Base-by-base conservation (phyloP, 2,329 filamentous ascomycete genomes). In the Colletotrichum graminicola region DNA sequence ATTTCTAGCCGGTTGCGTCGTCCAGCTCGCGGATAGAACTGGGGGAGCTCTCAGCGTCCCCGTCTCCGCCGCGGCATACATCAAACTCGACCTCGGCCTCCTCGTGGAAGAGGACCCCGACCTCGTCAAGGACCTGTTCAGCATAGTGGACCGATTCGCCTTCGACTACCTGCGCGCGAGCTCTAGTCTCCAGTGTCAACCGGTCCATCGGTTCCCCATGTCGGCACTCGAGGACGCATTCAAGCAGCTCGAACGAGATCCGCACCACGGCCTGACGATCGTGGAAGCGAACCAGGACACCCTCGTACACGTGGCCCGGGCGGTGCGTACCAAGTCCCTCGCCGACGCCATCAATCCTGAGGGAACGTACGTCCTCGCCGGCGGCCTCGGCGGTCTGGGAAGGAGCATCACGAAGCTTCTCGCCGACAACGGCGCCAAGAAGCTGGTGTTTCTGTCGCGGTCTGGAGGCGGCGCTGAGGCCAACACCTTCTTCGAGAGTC, bases 331-430 rank as follows among this genome's bases (percentile, higher is more conserved):
- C 41, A 79, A 75, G 49, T 61, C 75, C 1, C 76, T 83, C 7
- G 52, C 68, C 1, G 78, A 82, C 4, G 74, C 70, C 6, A 75
- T 85, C 54, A 80, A 81, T 3, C 45, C 57, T 5, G 76, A 82
- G 8, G 81, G 79, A 0, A 86, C 87, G 0, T 91, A 91, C 67
- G 75, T 91, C 2, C 77, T 91, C 4, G 82, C 84, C 5, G 89
- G 89, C 21, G 88, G 88, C 0, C 81, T 89, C 0, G 88, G 88
- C 21, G 89, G 89, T 14, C 80, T 91, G 0, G 89, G 89, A 0
- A 82, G 83, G 43, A 85, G 83, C 73, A 85, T 90, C 47, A 84
- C 87, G 2, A 79, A 82, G 64, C 82, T 87, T 65, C 81, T 91
- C 66, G 79, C 82, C n/a, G 75, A 77, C 5, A 83, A 84, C 16